These are phyloP conservation scores for Calonectria pseudoreteaudii DNA, from an alignment of 2,329 filamentous ascomycete species.

Conservation along the genomic window DNA sequence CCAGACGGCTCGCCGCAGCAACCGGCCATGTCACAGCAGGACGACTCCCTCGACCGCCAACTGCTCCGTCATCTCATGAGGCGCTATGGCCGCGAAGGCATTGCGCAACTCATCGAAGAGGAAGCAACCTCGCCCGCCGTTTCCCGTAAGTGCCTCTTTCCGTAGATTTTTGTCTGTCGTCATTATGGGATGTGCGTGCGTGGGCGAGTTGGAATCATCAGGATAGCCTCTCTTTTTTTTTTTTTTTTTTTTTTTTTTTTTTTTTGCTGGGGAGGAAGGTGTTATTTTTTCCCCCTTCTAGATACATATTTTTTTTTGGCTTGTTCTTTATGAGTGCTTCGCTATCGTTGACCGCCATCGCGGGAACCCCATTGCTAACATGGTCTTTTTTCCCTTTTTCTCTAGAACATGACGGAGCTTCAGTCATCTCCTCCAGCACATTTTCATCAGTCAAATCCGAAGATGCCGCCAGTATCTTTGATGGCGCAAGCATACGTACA, in stretches of 20 bases:
- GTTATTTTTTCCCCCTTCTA: background rate
- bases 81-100: slow-evolving; percentile 48
- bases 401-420: slow-evolving; percentile 48
- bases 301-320: slow-evolving; percentile 6
- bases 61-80: slow-evolving; percentile 50
- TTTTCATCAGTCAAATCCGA: slow-evolving; percentile 51
- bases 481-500: slow-evolving; percentile 50
- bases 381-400: background rate
- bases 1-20: slow-evolving; percentile 46
- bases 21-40: slow-evolving; percentile 41
- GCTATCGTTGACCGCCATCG: background rate
- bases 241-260: no score
- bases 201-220: background rate
- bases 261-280: no score
- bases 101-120: slow-evolving; percentile 49
- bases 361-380: slow-evolving; percentile 18
- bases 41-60: slow-evolving; percentile 48
- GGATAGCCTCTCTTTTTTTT: background rate
- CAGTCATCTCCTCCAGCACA: slow-evolving; percentile 49
- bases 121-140: slow-evolving; percentile 42
- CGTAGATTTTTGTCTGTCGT: background rate
- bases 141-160: slow-evolving; percentile 43
- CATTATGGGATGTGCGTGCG: background rate
- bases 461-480: slow-evolving; percentile 52
- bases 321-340: background rate